These are phyloP conservation scores for Rhodotorula diobovata DNA, from an alignment of 768 basidiomycete genomes.

Conservation along the genomic window DNA sequence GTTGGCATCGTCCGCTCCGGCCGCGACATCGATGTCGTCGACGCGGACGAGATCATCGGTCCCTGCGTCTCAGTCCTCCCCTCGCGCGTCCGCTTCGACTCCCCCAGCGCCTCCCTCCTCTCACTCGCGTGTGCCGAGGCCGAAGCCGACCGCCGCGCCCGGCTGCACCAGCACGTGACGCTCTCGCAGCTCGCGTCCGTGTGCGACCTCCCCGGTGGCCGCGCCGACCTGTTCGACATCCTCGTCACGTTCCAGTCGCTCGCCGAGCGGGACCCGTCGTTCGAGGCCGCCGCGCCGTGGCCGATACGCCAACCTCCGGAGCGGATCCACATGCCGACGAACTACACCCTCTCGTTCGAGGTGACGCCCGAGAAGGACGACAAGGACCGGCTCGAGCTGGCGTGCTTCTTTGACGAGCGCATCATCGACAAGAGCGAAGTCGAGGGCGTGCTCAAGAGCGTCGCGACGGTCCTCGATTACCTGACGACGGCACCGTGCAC, in stretches of 20 bases:
- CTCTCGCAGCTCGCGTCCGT: constrained; percentile 24
- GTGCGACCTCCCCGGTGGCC: constrained; percentile 11
- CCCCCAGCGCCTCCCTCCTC: not conserved
- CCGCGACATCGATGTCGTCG: constrained; percentile 31
- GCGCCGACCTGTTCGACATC: constrained; percentile 30
- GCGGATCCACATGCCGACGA: constrained; percentile 38
- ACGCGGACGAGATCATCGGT: constrained; percentile 35
- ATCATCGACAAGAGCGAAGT: constrained; percentile 16
- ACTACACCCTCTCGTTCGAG: constrained; percentile 37
- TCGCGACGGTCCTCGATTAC: constrained; percentile 27
- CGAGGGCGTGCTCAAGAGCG: constrained; percentile 8
- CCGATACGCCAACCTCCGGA: constrained; percentile 35
- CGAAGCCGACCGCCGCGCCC: constrained; percentile 33
- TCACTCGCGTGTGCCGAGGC: constrained; percentile 19
- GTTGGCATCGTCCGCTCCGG: constrained; percentile 37
- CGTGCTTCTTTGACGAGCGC: constrained; percentile 33
- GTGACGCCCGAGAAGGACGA: constrained; percentile 38
- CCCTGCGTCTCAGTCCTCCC: constrained; percentile 39
- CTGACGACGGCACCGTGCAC: constrained; percentile 33
- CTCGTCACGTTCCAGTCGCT: constrained; percentile 39
- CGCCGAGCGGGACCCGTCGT: constrained; percentile 23
- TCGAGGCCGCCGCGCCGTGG: constrained; percentile 23
- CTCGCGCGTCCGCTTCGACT: constrained; percentile 22
- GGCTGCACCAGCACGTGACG: constrained; percentile 33
- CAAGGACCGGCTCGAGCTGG: constrained; percentile 32